Conservation (phyloP, 1,284 basidiomycete genomes). For the Entoloma clypeatum region DNA sequence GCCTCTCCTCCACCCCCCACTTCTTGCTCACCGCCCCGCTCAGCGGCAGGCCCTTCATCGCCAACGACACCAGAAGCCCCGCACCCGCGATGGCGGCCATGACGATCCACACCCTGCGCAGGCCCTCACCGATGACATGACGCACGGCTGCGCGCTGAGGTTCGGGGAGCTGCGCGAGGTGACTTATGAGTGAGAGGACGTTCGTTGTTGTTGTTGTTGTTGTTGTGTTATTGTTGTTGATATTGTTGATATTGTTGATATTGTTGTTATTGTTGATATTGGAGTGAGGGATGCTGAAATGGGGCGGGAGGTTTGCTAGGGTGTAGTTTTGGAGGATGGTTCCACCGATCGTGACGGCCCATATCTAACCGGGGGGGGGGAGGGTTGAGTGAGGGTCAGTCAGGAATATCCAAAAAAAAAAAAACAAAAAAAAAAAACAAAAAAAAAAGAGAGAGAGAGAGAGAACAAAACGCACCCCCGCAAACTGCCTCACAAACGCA, state of each 20-base stretch:
- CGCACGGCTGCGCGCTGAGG: slow-evolving; percentile 3
- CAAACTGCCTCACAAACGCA: slow-evolving; percentile 9
- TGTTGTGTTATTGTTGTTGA: too few relatives aligned
- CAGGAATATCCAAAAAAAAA: too few relatives aligned
- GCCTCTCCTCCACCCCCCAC: slow-evolving; percentile 38
- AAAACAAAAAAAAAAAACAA: too few relatives aligned
- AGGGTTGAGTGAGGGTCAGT: too few relatives aligned
- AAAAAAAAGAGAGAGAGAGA: too few relatives aligned
- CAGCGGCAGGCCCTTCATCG: slow-evolving; percentile 8
- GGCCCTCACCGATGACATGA: slow-evolving; percentile 5
- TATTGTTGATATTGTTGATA: too few relatives aligned
- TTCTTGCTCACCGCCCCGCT: slow-evolving; percentile 2
- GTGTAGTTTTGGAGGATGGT: slow-evolving; percentile 6
- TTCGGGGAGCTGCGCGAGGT: slow-evolving; percentile 1
- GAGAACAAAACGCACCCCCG: slow-evolving; percentile 6
- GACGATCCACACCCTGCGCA: slow-evolving; percentile 7
- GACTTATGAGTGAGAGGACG: slow-evolving; percentile 3
- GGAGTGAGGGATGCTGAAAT: neutral
- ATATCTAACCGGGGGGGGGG: too few relatives aligned
- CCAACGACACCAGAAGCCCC: slow-evolving; percentile 2
- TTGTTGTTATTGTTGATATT: neutral
- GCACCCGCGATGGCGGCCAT: slow-evolving; percentile 3
- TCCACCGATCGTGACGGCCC: slow-evolving; percentile 10
- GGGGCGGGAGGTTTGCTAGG: neutral
- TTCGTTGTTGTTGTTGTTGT: too few relatives aligned